Evolutionary conservation across 768 basidiomycete species (phyloP).

Genomic region (Auriscalpium orientale): DNA sequence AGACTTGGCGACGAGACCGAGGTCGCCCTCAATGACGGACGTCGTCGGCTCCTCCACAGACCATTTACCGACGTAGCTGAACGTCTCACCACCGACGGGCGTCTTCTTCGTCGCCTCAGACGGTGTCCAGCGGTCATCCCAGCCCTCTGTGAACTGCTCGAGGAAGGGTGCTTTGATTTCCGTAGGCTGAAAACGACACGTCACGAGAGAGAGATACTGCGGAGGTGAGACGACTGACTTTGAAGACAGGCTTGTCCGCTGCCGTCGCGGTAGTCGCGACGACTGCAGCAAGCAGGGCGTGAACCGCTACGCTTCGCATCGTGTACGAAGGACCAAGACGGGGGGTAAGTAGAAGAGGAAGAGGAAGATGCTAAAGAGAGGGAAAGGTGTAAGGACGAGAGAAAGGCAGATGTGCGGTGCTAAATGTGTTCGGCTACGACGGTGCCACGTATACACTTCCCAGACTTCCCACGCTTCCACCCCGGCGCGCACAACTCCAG

Average conservation of each 20-base stretch:
- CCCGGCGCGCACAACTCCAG: neutral
- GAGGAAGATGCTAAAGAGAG: constrained; percentile 30
- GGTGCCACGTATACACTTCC: constrained; percentile 35
- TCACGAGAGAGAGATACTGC: neutral
- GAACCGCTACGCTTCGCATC: constrained; percentile 87
- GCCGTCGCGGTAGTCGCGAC: constrained; percentile 59
- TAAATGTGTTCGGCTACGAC: constrained; percentile 28
- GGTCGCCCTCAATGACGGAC: constrained; percentile 76
- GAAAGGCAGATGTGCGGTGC: constrained; percentile 16
- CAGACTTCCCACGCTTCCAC: constrained; percentile 22
- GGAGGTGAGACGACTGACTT: constrained; percentile 32
- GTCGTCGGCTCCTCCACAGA: constrained; percentile 81
- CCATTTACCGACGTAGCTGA: constrained; percentile 97
- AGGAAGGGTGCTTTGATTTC: constrained; percentile 81
- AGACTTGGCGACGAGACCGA: constrained; percentile 90
- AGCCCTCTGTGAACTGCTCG: constrained; percentile 93
- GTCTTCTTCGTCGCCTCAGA: constrained; percentile 99
- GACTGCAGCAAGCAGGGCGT: constrained; percentile 51
- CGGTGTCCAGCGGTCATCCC: constrained; percentile 88
- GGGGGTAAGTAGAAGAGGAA: constrained; percentile 26
- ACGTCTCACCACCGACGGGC: constrained; percentile 89
- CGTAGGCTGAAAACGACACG: constrained; percentile 46
- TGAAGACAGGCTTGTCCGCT: constrained; percentile 57
- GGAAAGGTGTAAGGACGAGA: constrained; percentile 10
- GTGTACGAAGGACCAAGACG: constrained; percentile 62